These are phyloP conservation scores for Suillus variegatus DNA, from an alignment of 768 basidiomycete genomes.

Conservation along the genomic window DNA sequence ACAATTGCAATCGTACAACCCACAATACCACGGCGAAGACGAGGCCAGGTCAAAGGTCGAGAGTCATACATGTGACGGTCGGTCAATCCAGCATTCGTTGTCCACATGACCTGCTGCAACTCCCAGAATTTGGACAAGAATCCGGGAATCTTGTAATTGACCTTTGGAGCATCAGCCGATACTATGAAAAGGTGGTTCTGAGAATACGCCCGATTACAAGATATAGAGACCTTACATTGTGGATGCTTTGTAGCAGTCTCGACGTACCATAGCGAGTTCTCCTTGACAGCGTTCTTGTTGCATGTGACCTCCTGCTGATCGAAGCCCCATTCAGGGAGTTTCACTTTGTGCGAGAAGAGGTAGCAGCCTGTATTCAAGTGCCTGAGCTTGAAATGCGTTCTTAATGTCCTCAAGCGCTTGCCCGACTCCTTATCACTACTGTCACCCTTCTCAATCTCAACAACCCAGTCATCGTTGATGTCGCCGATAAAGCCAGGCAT, in stretches of 20 bases:
- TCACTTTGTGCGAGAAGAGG: conserved; percentile 97
- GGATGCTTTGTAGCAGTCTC: conserved; percentile 79
- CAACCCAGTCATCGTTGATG: conserved; percentile 89
- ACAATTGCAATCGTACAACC: conserved; percentile 33
- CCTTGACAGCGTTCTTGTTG: conserved; percentile 92
- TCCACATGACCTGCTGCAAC: conserved; percentile 95
- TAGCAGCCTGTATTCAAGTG: conserved; percentile 93
- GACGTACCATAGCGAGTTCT: conserved; percentile 91
- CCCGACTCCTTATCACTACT: conserved; percentile 64
- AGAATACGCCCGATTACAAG: background rate
- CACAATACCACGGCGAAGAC: conserved; percentile 88
- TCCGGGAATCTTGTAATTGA: conserved; percentile 89
- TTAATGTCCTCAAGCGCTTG: conserved; percentile 74
- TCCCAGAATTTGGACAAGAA: conserved; percentile 93
- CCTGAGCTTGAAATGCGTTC: conserved; percentile 79
- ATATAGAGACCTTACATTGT: conserved; percentile 50
- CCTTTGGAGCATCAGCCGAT: conserved; percentile 65
- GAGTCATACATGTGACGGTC: conserved; percentile 96
- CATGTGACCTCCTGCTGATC: conserved; percentile 99
- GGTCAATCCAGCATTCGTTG: conserved; percentile 92
- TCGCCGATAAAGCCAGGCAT: conserved; percentile 85
- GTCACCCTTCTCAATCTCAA: conserved; percentile 79
- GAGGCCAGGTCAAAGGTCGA: conserved; percentile 91
- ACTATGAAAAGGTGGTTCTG: conserved; percentile 45
- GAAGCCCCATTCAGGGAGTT: conserved; percentile 95